These are phyloP conservation scores for Ceratocystis papillata DNA, from an alignment of 2,329 filamentous ascomycete species.

Conservation along the genomic window DNA sequence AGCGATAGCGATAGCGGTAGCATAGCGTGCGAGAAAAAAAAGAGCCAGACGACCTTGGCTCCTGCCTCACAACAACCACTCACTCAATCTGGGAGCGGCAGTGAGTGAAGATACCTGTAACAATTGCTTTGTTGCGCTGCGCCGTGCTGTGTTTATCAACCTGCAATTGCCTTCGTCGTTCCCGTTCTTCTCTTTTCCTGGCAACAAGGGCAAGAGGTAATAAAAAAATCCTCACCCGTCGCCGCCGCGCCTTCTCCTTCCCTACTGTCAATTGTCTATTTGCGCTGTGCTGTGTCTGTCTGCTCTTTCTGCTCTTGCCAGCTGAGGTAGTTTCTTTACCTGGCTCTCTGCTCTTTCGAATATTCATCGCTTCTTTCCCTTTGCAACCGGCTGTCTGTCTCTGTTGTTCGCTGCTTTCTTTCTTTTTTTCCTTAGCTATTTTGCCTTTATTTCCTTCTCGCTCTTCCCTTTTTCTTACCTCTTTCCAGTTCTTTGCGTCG, in stretches of 20 bases:
- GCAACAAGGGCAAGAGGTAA: not conserved
- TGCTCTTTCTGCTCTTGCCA: not conserved
- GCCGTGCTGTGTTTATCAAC: not conserved
- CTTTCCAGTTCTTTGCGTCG: not conserved
- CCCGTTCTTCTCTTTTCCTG: not conserved
- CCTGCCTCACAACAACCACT: too few relatives aligned
- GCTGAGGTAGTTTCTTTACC: not conserved
- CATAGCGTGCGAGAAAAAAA: not conserved
- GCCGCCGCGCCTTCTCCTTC: not conserved
- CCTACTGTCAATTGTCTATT: not conserved
- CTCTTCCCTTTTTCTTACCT: not conserved
- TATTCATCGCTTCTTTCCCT: conserved; percentile 1
- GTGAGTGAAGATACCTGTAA: not conserved
- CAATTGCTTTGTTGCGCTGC: not conserved
- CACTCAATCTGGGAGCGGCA: not conserved
- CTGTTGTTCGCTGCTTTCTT: not conserved
- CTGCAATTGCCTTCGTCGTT: conserved; percentile 1
- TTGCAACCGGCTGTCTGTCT: not conserved
- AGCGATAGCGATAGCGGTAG: not conserved
- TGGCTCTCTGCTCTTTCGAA: not conserved
- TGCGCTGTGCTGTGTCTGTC: not conserved
- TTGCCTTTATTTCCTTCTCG: not conserved
- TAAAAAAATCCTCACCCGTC: not conserved
- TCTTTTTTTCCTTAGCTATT: not conserved
- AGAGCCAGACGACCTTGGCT: too few relatives aligned